These are phyloP conservation scores for Dendrobium officinale DNA, from an alignment of 106 monocot genomes.

Conservation along the genomic window DNA sequence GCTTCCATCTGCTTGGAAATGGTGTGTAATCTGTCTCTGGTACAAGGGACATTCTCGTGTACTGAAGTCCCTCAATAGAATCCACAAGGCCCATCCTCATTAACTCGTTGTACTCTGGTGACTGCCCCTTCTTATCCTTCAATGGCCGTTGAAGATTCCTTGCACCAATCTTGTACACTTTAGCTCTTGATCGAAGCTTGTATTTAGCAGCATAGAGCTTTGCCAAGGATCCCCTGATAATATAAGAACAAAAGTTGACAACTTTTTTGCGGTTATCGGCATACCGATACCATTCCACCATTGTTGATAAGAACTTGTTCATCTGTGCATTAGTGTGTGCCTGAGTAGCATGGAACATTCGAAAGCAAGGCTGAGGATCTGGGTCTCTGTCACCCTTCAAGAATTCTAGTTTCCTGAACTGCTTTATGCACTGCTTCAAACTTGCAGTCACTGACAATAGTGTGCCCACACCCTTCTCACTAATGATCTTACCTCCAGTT, in stretches of 20 bases:
- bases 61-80: conserved; percentile 86
- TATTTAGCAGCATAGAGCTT: conserved; percentile 99
- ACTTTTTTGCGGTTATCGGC: conserved; percentile 96
- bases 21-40: conserved; percentile 94
- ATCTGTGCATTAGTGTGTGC: conserved; percentile 95
- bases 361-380: conserved; percentile 93
- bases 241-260: conserved; percentile 95
- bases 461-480: conserved; percentile 97
- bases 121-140: conserved; percentile 94
- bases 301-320: conserved; percentile 88
- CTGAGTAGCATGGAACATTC: conserved; percentile 98
- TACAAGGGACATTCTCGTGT: conserved; percentile 83
- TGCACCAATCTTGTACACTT: conserved; percentile 94
- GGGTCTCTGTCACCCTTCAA: conserved; percentile 93
- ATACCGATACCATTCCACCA: conserved; percentile 92
- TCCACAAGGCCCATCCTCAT: conserved; percentile 92
- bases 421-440: conserved; percentile 81
- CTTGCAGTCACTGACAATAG: conserved; percentile 90
- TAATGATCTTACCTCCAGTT: conserved; percentile 90
- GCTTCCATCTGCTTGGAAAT: conserved; percentile 73
- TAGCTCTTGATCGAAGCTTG: conserved; percentile 90
- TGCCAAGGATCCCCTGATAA: conserved; percentile 83
- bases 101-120: conserved; percentile 86
- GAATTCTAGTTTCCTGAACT: conserved; percentile 82
- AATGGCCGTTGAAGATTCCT: conserved; percentile 84